Conservation (phyloP, 2,329 filamentous ascomycete species). For the Chaetothyriales sp. region DNA sequence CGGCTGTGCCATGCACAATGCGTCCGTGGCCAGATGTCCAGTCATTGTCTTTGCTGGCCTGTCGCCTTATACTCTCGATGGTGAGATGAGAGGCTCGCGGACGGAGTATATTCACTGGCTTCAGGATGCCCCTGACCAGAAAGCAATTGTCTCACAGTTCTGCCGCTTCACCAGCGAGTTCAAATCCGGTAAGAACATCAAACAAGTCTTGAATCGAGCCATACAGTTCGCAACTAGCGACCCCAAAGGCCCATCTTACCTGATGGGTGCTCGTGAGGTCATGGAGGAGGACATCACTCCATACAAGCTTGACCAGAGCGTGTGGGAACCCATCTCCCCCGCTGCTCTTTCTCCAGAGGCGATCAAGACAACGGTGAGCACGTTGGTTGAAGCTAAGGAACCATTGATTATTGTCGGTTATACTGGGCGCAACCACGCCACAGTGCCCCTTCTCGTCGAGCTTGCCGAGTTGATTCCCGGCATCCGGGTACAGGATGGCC, state of each 20-base stretch:
- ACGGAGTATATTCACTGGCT: conserved; percentile 82
- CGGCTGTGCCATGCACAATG: conserved; percentile 64
- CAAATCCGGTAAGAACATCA: conserved; percentile 69
- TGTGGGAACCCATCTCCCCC: conserved; percentile 57
- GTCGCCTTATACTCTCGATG: conserved; percentile 61
- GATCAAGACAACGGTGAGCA: conserved; percentile 28
- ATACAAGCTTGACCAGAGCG: conserved; percentile 50
- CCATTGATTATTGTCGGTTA: conserved; percentile 38
- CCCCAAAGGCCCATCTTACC: conserved; percentile 65
- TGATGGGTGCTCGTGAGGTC: conserved; percentile 62
- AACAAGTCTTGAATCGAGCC: conserved; percentile 76
- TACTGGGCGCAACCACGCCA: conserved; percentile 31
- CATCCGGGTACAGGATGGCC: conserved; percentile 38
- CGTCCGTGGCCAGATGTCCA: conserved; percentile 56
- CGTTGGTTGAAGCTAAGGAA: conserved; percentile 31
- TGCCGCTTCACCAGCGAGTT: conserved; percentile 72
- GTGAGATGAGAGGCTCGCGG: conserved; percentile 57
- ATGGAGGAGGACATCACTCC: conserved; percentile 74
- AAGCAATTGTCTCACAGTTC: conserved; percentile 67
- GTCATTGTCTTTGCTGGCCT: conserved; percentile 66
- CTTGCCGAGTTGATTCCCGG: conserved; percentile 34
- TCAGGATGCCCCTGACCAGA: conserved; percentile 69
- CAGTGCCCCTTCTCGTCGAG: conserved; percentile 30
- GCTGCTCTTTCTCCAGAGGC: conserved; percentile 41
- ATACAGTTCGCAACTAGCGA: conserved; percentile 66